A percentile compares a stretch with the other conserved stretches of the same genome.
phyloP scores from a whole-genome alignment of 169 alveolate genomes.

The Cryptosporidium felis region DNA sequence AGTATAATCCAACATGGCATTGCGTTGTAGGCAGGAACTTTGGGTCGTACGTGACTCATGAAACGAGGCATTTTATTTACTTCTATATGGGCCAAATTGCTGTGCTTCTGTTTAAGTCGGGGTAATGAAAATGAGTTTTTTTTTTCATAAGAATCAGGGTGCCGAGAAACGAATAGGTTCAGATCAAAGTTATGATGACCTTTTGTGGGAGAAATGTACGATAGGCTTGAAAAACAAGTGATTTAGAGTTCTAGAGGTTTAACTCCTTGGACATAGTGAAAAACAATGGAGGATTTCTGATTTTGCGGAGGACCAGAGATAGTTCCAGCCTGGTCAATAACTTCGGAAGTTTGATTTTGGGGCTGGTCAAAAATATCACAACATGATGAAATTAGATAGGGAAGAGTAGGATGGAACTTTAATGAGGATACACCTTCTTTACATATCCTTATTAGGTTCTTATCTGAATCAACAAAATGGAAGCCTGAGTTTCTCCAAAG shows the following conservation, averaged over 20 bases:
- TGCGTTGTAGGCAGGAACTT: conserved; percentile 99
- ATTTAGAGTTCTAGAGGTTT: conserved; percentile 21
- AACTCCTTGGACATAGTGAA: conserved; percentile 31
- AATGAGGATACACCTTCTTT: conserved; percentile 36
- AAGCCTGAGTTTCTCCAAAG: conserved; percentile 64
- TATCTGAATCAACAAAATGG: conserved; percentile 26
- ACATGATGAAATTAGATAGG: conserved; percentile 23
- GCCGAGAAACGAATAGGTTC: background rate
- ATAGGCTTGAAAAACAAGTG: background rate
- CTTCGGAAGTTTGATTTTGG: background rate
- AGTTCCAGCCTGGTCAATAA: background rate
- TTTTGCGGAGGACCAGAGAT: background rate
- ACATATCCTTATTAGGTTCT: background rate
- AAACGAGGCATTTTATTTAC: conserved; percentile 99
- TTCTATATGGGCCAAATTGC: conserved; percentile 99
- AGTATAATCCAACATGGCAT: conserved; percentile 98
- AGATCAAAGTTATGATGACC: background rate
- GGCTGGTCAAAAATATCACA: conserved; percentile 33
- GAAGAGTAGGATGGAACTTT: conserved; percentile 39
- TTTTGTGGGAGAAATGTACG: background rate
- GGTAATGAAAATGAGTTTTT: conserved; percentile 80
- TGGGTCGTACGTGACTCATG: conserved; percentile 99
- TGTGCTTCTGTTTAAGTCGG: conserved; percentile 95
- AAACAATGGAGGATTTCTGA: conserved; percentile 12
- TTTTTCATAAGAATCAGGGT: background rate